Base-by-base conservation (phyloP, 768 basidiomycete genomes). In the Dendrothele bispora region DNA sequence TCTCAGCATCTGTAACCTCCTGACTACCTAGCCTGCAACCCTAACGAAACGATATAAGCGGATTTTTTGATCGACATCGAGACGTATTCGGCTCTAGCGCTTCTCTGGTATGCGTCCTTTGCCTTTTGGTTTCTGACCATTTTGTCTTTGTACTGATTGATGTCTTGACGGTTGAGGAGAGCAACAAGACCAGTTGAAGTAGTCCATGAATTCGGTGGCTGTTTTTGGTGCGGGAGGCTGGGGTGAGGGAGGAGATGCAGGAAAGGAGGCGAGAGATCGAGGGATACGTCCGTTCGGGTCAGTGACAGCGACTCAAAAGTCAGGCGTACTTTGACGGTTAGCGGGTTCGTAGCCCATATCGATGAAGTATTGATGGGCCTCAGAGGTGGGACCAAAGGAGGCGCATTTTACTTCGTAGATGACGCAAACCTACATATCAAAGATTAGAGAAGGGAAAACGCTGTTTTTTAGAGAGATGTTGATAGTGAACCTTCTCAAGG, bases 401-500 rank as follows among this genome's bases (percentile, higher is more conserved):
- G 80, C 82, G 75, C 86, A 83, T 28, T 73, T 69, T 3, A 88
- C 86, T 49, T 84, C 84, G 64, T 85, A 79, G 57, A 93, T 76
- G 28, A 91, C 79, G 60, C 85, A 83, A 27, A 91, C 74, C n/a
- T n/a, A n/a, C n/a, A n/a, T n/a, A n/a, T n/a, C n/a, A n/a, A n/a
- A n/a, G n/a, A n/a, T n/a, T n/a, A n/a, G n/a, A n/a, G n/a, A n/a
- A n/a, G n/a, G n/a, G n/a, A n/a, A n/a, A n/a, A n/a, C n/a, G n/a
- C n/a, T n/a, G n/a, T n/a, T n/a, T n/a, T n/a, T n/a, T n/a, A n/a
- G n/a, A n/a, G n/a, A n/a, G n/a, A n/a, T n/a, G n/a, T n/a, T n/a
- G n/a, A n/a, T n/a, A n/a, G n/a, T n/a, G n/a, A n/a, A n/a, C n/a
- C 61, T 89, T 88, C 73, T 88, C 85, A 56, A 88, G 92, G 35